phyloP scores from a whole-genome alignment of 805 yeast species.

The Ogataea siamensis region DNA sequence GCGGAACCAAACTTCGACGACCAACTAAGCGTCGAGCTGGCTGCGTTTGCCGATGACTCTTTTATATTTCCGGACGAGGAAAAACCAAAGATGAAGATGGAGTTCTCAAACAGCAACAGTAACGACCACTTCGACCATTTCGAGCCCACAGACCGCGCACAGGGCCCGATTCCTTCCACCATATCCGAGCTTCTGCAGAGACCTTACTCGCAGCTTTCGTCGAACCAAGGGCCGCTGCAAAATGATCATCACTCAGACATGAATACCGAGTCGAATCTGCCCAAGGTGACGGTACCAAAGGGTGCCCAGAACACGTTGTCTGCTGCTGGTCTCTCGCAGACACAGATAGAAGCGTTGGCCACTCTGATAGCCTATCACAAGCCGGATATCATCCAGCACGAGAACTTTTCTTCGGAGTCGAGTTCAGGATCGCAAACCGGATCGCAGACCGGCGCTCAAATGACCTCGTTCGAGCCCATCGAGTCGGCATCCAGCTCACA shows the following conservation, averaged over 20 bases:
- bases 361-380: constrained; percentile 70
- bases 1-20: constrained; percentile 47
- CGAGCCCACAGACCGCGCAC: neutral
- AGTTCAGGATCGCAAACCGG: neutral
- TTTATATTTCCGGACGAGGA: constrained; percentile 83
- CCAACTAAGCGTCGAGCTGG: constrained; percentile 60
- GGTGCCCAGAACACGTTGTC: constrained; percentile 65
- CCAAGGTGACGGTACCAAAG: constrained; percentile 67
- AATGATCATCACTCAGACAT: constrained; percentile 19
- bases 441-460: constrained; percentile 1
- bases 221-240: constrained; percentile 21
- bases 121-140: constrained; percentile 6
- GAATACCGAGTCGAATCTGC: constrained; percentile 26
- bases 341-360: constrained; percentile 71
- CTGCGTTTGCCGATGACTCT: constrained; percentile 80
- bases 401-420: neutral
- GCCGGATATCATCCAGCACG: constrained; percentile 21
- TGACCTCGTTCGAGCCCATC: constrained; percentile 2
- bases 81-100: constrained; percentile 43
- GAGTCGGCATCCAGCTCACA: constrained; percentile 7
- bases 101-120: constrained; percentile 10
- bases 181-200: constrained; percentile 32
- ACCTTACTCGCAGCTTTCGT: constrained; percentile 21
- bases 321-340: constrained; percentile 63
- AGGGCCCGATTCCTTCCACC: constrained; percentile 24